Evolutionary conservation across 2,329 filamentous ascomycete genomes (phyloP), one percentile per base, ranked within the genome.

Genomic region (Domatiomyces catenatus): DNA sequence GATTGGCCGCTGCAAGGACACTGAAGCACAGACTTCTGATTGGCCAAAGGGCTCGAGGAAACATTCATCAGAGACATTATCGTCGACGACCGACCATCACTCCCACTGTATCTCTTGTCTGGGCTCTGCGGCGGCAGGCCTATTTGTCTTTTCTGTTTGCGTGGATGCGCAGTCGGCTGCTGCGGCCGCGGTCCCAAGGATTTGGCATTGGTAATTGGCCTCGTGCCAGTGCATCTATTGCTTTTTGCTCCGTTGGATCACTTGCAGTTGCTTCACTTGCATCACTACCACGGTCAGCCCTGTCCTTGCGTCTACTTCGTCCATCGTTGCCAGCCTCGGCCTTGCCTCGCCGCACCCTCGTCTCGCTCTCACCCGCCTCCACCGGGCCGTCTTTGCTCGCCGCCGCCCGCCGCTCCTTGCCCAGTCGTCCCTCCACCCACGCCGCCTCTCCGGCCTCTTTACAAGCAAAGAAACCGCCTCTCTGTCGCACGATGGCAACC

Each of bases 401-500:
- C 22, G 6, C 22, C 22, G 22, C 3, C 22, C 22, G n/a, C n/a
- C n/a, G n/a, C n/a, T n/a, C n/a, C n/a, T n/a, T n/a, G n/a, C n/a
- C n/a, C n/a, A n/a, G n/a, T n/a, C n/a, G 22, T 24, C 22, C 22
- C 6, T 24, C 22, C 22, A 24, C 22, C 22, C 3, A 24, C 22
- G 22, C 3, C 22, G 6, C 3, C 19, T 50, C 47, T n/a, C 5
- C 6, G 26, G 46, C 42, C 7, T 17, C 43, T 19, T n/a, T 15
- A 17, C 26, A n/a, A 10, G 8, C 15, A 8, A 2, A 36, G 15
- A 18, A n/a, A 19, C 46, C n/a, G 22, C 20, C 10, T 5, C 32
- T 15, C 2, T 39, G 32, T 12, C 32, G 32, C 47, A 59, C 54
- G 15, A 76, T 76, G 72, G 71, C 74, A 54, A 64, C 69, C 54